These are phyloP conservation scores for Leccinum fallax DNA, from an alignment of 1,284 basidiomycete species.

Conservation along the genomic window DNA sequence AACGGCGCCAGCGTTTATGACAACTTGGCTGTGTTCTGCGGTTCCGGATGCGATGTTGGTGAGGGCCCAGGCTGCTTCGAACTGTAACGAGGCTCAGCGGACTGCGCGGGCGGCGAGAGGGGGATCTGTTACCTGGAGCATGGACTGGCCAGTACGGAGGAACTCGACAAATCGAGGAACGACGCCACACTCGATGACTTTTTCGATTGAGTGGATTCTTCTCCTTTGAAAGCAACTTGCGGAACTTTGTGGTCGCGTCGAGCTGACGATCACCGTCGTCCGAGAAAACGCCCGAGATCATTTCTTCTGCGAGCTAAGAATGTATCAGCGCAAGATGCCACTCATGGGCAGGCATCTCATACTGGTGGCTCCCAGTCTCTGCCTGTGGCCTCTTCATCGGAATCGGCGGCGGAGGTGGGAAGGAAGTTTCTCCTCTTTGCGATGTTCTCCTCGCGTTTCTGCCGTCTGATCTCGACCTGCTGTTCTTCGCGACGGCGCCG, in stretches of 20 bases:
- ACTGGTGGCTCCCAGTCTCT: slow-evolving; percentile 79
- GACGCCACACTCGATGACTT: slow-evolving; percentile 97
- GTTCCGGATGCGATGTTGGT: slow-evolving; percentile 99
- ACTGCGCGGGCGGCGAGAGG: neutral
- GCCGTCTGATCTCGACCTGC: slow-evolving; percentile 95
- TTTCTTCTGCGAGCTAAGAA: slow-evolving; percentile 80
- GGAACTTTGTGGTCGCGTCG: slow-evolving; percentile 95
- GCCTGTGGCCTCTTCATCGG: slow-evolving; percentile 81
- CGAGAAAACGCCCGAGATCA: slow-evolving; percentile 94
- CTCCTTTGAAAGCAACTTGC: slow-evolving; percentile 98
- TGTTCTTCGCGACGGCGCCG: slow-evolving; percentile 94
- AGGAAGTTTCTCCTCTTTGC: slow-evolving; percentile 94
- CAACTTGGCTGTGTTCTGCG: slow-evolving; percentile 97
- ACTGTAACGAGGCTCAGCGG: slow-evolving; percentile 51
- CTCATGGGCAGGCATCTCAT: slow-evolving; percentile 30
- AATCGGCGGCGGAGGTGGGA: slow-evolving; percentile 71
- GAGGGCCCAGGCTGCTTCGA: slow-evolving; percentile 99
- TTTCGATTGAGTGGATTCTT: slow-evolving; percentile 99
- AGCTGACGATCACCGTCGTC: slow-evolving; percentile 90
- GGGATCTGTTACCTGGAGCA: slow-evolving; percentile 82
- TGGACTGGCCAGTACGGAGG: slow-evolving; percentile 83
- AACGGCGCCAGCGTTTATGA: slow-evolving; percentile 93
- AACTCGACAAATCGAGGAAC: slow-evolving; percentile 98
- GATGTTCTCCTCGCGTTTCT: slow-evolving; percentile 96
- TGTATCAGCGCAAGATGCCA: slow-evolving; percentile 8